A percentile compares a stretch with the other conserved stretches of the same genome.
Evolutionary conservation across 225 moss, liverwort and hornwort species (phyloP).

Genomic region (Polytrichum formosum): DNA sequence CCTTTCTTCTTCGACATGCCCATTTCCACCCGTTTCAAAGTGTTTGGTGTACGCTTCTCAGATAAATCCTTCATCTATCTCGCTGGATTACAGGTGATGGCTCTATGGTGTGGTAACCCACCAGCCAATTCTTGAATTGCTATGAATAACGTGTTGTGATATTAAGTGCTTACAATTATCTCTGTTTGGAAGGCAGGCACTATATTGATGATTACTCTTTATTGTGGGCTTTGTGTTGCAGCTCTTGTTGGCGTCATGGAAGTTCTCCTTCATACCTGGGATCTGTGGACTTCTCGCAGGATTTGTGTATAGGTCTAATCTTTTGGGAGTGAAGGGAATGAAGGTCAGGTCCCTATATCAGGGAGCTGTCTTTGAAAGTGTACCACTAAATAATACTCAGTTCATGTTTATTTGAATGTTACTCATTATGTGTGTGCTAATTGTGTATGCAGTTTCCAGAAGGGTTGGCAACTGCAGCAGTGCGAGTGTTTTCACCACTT

Average conservation of each 20-base stretch:
- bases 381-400: too few relatives aligned
- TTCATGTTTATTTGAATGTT: too few relatives aligned
- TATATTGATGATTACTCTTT: too few relatives aligned
- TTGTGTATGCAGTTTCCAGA: constrained; percentile 69
- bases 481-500: constrained; percentile 75
- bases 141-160: too few relatives aligned
- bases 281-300: constrained; percentile 88
- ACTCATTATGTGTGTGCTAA: background rate
- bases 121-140: too few relatives aligned
- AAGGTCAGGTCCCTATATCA: constrained; percentile 44
- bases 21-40: constrained; percentile 76
- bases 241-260: constrained; percentile 93
- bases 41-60: constrained; percentile 82
- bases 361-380: background rate
- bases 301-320: constrained; percentile 79
- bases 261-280: constrained; percentile 81
- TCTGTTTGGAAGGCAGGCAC: too few relatives aligned
- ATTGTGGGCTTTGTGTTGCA: constrained; percentile 19
- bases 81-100: constrained; percentile 76
- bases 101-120: background rate
- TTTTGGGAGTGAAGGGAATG: constrained; percentile 70
- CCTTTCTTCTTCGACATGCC: constrained; percentile 98
- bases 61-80: constrained; percentile 97
- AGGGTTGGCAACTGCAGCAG: constrained; percentile 57
- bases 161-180: too few relatives aligned